Conservation (phyloP, 2,329 filamentous ascomycete species). For the Pseudocercospora macadamiae region DNA sequence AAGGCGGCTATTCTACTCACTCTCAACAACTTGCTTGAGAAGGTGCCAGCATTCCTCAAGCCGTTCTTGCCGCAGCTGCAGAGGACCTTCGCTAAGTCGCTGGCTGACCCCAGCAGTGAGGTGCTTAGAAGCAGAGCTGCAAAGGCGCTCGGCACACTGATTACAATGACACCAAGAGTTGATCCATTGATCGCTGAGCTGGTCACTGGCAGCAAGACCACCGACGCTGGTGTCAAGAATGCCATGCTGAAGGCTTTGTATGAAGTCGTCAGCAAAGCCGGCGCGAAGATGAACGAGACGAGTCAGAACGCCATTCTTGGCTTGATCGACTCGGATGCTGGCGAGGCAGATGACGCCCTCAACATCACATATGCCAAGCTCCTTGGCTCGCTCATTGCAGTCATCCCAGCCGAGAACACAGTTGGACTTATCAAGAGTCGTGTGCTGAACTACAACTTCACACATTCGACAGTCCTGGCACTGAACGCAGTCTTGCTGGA, state of each 20-base stretch:
- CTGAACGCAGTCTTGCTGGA: conserved; percentile 89
- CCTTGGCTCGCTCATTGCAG: conserved; percentile 85
- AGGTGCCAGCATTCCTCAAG: conserved; percentile 93
- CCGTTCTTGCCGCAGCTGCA: conserved; percentile 96
- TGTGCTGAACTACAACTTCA: conserved; percentile 76
- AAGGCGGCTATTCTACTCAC: conserved; percentile 93
- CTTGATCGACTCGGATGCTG: conserved; percentile 82
- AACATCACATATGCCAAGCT: conserved; percentile 88
- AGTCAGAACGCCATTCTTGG: conserved; percentile 84
- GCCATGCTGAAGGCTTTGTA: conserved; percentile 97
- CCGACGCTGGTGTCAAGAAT: conserved; percentile 82
- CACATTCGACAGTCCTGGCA: conserved; percentile 76
- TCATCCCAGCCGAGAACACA: conserved; percentile 74
- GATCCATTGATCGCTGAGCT: conserved; percentile 92
- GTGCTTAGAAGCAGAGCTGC: conserved; percentile 83
- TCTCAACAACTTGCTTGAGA: conserved; percentile 91
- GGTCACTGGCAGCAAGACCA: conserved; percentile 91
- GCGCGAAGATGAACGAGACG: conserved; percentile 88
- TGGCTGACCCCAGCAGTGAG: conserved; percentile 92
- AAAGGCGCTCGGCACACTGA: conserved; percentile 90
- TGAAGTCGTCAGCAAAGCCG: conserved; percentile 94
- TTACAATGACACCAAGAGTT: conserved; percentile 91
- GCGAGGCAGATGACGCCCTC: conserved; percentile 72
- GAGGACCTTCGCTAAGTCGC: conserved; percentile 92
- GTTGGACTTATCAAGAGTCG: conserved; percentile 66